Conservation (phyloP, 108 stramenopile genomes). For the Tribonema minus region DNA sequence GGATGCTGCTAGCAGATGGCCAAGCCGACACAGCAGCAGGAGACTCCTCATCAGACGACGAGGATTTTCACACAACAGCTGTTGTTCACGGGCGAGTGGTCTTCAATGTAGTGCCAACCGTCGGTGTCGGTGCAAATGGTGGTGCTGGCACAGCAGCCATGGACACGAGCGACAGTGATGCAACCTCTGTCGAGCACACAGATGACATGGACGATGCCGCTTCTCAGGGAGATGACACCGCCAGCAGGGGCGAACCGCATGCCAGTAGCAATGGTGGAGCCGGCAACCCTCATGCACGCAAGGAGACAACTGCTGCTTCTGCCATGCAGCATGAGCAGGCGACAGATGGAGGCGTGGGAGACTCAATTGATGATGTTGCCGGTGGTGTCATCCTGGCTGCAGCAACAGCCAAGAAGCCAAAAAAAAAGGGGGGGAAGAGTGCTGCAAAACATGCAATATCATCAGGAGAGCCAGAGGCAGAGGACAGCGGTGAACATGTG, state of each 20-base stretch:
- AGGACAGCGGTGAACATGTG: not conserved
- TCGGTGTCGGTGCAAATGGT: not conserved
- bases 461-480: not conserved
- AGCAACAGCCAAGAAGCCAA: not conserved
- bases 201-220: not conserved
- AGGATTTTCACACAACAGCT: not conserved
- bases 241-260: not conserved
- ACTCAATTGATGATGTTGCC: not conserved
- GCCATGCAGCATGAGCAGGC: not conserved
- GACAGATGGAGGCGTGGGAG: not conserved
- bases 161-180: not conserved
- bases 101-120: not conserved
- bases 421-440: not conserved
- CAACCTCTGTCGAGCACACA: not conserved
- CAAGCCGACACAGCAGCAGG: not conserved
- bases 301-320: not conserved
- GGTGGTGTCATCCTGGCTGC: not conserved
- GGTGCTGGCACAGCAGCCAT: not conserved
- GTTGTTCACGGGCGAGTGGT: not conserved
- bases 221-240: not conserved
- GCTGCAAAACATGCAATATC: not conserved
- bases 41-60: not conserved
- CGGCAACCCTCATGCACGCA: too few species aligned
- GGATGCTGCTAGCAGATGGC: slow-evolving; percentile 21
- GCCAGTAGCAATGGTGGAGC: not conserved